Conservation (phyloP, 2,329 filamentous ascomycete genomes). For the Colletotrichum lindemuthianum region DNA sequence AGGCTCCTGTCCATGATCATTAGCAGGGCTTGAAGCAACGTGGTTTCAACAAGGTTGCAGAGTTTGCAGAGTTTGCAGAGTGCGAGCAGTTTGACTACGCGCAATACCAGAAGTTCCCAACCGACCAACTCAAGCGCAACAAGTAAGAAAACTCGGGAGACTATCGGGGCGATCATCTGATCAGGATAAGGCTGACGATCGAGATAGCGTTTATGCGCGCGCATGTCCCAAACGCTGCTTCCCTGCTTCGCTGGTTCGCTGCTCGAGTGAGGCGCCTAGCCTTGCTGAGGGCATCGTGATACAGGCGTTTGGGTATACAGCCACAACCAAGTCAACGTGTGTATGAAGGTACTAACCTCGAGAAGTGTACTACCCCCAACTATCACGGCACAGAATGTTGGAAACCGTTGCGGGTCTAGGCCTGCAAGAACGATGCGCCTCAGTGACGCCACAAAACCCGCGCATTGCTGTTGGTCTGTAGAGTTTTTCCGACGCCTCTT, state of each 20-base stretch:
- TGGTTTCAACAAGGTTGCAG: too few relatives aligned
- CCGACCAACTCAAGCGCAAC: too few relatives aligned
- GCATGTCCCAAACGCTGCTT: background rate
- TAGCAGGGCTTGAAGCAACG: background rate
- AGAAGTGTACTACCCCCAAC: conserved; percentile 70
- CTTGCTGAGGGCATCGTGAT: conserved; percentile 5
- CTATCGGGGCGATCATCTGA: too few relatives aligned
- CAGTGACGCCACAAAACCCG: conserved; percentile 45
- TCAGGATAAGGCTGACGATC: too few relatives aligned
- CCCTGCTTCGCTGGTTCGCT: background rate
- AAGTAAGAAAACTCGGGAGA: too few relatives aligned
- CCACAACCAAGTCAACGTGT: too few relatives aligned
- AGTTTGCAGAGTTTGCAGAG: too few relatives aligned
- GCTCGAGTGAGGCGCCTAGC: conserved; percentile 1
- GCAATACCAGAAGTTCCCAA: too few relatives aligned
- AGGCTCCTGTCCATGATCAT: conserved; percentile 31
- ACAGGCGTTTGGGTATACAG: background rate
- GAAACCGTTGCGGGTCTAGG: conserved; percentile 66
- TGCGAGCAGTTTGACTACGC: too few relatives aligned
- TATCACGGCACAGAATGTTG: conserved; percentile 69
- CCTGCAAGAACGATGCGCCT: conserved; percentile 59
- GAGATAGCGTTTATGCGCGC: too few relatives aligned
- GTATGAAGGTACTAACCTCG: conserved; percentile 56
- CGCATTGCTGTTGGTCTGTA: conserved; percentile 37
- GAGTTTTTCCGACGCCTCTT: conserved; percentile 40